Conservation (phyloP, 208 protist genomes). For the Crithidia brevicula region DNA sequence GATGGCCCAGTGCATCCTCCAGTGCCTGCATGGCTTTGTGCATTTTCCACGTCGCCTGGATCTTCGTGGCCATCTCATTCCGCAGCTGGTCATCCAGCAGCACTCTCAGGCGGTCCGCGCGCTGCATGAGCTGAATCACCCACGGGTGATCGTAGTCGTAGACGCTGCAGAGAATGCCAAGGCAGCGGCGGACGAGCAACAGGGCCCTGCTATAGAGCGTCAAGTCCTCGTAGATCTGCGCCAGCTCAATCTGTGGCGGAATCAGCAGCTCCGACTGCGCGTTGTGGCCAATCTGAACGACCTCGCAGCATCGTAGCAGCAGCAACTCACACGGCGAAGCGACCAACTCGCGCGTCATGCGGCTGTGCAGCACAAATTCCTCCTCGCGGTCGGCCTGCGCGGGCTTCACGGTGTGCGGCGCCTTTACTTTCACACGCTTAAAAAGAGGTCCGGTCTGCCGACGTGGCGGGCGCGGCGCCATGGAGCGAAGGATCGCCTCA, state of each 20-base stretch:
- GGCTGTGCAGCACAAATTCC: constrained; percentile 82
- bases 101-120: constrained; percentile 50
- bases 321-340: constrained; percentile 84
- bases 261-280: constrained; percentile 87
- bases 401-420: constrained; percentile 34
- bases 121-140: constrained; percentile 73
- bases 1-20: constrained; percentile 59
- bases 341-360: constrained; percentile 81
- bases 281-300: constrained; percentile 82
- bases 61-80: constrained; percentile 73
- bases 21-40: constrained; percentile 68
- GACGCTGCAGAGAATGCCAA: constrained; percentile 82
- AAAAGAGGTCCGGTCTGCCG: constrained; percentile 63
- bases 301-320: constrained; percentile 85
- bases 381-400: constrained; percentile 47
- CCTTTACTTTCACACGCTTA: constrained; percentile 49
- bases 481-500: constrained; percentile 75
- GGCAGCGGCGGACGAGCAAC: constrained; percentile 80
- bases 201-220: constrained; percentile 75
- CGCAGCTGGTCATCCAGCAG: constrained; percentile 50
- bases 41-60: constrained; percentile 87
- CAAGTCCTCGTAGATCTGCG: constrained; percentile 85
- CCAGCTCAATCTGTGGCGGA: constrained; percentile 72
- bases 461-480: constrained; percentile 62
- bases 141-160: constrained; percentile 90